These are phyloP conservation scores for Cyberlindnera meyerae DNA, from an alignment of 805 yeast species.

Conservation along the genomic window DNA sequence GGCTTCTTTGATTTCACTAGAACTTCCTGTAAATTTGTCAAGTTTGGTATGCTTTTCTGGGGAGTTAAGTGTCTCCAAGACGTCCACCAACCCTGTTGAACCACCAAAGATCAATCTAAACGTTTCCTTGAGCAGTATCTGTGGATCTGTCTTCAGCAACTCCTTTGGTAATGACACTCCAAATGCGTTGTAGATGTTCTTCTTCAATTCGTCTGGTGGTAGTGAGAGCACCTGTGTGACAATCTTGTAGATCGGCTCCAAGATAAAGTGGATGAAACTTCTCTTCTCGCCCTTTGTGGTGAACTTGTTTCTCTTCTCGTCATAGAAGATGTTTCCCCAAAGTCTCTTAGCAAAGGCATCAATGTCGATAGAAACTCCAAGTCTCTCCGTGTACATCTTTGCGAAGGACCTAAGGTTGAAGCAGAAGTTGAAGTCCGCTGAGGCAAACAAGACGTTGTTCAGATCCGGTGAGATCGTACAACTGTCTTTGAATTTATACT, in stretches of 20 bases:
- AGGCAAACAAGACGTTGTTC: slow-evolving; percentile 71
- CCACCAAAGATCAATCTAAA: slow-evolving; percentile 50
- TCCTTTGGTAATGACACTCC: slow-evolving; percentile 38
- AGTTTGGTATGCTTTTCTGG: slow-evolving; percentile 33
- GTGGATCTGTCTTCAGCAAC: slow-evolving; percentile 48
- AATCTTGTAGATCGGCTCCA: slow-evolving; percentile 79
- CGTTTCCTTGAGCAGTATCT: slow-evolving; percentile 50
- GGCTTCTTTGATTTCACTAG: slow-evolving; percentile 13
- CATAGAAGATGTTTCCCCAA: slow-evolving; percentile 74
- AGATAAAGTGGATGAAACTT: slow-evolving; percentile 52
- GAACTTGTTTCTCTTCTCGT: slow-evolving; percentile 41
- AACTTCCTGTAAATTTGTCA: slow-evolving; percentile 28
- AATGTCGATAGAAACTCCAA: slow-evolving; percentile 29
- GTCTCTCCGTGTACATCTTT: slow-evolving; percentile 33
- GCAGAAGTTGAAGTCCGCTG: slow-evolving; percentile 54
- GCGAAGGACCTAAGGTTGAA: slow-evolving; percentile 71
- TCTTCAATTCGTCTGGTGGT: slow-evolving; percentile 38
- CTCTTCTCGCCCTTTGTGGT: slow-evolving; percentile 25
- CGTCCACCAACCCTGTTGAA: slow-evolving; percentile 49
- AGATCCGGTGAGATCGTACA: slow-evolving; percentile 48
- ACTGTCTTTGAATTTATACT: slow-evolving; percentile 25
- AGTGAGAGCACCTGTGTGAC: slow-evolving; percentile 54
- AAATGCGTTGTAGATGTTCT: slow-evolving; percentile 44
- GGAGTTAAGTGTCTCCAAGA: slow-evolving; percentile 34
- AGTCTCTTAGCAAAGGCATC: slow-evolving; percentile 46